phyloP scores from a whole-genome alignment of 441 rosid genomes.

The Populus hybrid region DNA sequence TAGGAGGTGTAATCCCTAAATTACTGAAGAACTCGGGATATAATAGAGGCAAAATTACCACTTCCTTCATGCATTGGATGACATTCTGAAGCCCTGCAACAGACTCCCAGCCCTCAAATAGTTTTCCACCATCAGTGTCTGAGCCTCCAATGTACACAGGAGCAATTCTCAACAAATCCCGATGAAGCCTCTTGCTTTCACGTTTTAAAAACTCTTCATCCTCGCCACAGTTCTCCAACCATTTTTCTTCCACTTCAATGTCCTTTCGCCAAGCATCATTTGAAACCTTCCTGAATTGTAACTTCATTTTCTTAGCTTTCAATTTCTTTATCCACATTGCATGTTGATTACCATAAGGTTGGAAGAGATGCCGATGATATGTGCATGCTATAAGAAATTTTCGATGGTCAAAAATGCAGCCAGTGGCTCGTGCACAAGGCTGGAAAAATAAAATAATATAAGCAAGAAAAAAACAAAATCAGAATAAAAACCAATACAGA shows the following conservation, averaged over 20 bases:
- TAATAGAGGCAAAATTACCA: constrained; percentile 84
- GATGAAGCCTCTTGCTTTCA: constrained; percentile 91
- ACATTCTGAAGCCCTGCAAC: constrained; percentile 98
- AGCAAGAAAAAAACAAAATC: constrained; percentile 11
- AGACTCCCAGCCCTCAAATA: constrained; percentile 93
- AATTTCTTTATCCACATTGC: constrained; percentile 61
- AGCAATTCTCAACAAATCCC: constrained; percentile 92
- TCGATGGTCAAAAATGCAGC: constrained; percentile 96
- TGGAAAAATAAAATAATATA: constrained; percentile 40
- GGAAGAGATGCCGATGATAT: constrained; percentile 84
- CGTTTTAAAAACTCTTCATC: constrained; percentile 99
- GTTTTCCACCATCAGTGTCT: constrained; percentile 52
- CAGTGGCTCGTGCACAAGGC: constrained; percentile 96
- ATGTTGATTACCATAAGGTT: constrained; percentile 68
- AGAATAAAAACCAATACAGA: background rate
- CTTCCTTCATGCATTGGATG: constrained; percentile 94
- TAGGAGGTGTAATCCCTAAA: constrained; percentile 91
- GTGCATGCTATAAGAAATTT: constrained; percentile 99
- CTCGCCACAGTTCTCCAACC: constrained; percentile 99
- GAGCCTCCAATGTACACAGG: constrained; percentile 94
- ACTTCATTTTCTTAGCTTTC: constrained; percentile 79
- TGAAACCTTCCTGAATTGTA: constrained; percentile 70
- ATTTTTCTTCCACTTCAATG: constrained; percentile 94
- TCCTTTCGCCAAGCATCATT: constrained; percentile 93
- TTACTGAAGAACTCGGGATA: constrained; percentile 94